Evolutionary conservation across 805 yeast genomes (phyloP).

Genomic region (Metschnikowia cerradonensis): DNA sequence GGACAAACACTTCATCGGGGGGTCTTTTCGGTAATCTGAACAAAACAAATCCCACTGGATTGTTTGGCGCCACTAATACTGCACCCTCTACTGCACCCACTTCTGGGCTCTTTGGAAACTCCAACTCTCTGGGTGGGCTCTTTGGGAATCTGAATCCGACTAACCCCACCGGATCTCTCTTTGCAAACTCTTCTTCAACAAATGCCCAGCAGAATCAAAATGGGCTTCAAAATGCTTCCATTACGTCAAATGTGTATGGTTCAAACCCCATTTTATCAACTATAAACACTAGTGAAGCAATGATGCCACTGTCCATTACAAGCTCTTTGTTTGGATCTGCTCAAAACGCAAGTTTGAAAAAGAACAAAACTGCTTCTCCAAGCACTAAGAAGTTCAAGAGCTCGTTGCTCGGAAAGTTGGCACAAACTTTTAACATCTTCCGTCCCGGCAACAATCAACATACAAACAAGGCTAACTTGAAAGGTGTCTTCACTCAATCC

Average conservation of each 20-base stretch:
- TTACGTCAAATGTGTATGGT: conserved; percentile 27
- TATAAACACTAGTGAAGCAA: conserved; percentile 16
- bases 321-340: conserved; percentile 20
- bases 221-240: not conserved
- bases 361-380: conserved; percentile 19
- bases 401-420: conserved; percentile 29
- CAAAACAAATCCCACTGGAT: conserved; percentile 9
- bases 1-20: not conserved
- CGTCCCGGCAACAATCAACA: conserved; percentile 18
- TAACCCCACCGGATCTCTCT: conserved; percentile 1
- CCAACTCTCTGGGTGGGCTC: conserved; percentile 10
- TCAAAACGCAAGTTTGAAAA: conserved; percentile 7
- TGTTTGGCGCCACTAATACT: conserved; percentile 17
- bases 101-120: conserved; percentile 22
- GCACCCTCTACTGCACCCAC: conserved; percentile 6
- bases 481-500: conserved; percentile 31
- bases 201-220: not conserved
- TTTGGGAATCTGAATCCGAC: not conserved
- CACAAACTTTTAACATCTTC: conserved; percentile 32
- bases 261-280: conserved; percentile 23
- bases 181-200: not conserved
- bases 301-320: conserved; percentile 35
- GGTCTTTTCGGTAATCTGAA: not conserved
- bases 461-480: conserved; percentile 10
- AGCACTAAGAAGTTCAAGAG: conserved; percentile 17